Conservation (phyloP, 164 flowering plant species). For the Euptelea pleiosperma region DNA sequence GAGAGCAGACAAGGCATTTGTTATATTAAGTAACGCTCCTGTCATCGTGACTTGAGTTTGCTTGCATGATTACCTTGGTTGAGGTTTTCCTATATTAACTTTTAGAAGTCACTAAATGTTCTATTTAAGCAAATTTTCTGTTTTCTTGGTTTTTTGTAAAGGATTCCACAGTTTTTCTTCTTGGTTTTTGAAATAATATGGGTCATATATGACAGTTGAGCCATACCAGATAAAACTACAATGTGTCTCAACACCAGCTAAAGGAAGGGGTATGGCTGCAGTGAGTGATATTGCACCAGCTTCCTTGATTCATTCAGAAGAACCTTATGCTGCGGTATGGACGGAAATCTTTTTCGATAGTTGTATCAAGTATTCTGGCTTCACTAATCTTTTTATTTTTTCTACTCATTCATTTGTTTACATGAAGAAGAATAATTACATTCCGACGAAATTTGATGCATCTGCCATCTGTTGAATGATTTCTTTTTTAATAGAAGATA, state of each 20-base stretch:
- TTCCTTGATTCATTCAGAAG: conserved; percentile 66
- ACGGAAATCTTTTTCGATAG: neutral
- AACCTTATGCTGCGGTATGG: conserved; percentile 79
- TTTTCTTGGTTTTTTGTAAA: neutral
- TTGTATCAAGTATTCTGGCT: neutral
- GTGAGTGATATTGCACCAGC: conserved; percentile 44
- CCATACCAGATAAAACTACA: conserved; percentile 30
- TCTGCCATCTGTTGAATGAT: no score
- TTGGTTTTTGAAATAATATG: conserved; percentile 16
- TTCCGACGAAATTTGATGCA: no score
- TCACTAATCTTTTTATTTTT: neutral
- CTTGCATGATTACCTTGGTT: no score
- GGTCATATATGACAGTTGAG: conserved; percentile 46
- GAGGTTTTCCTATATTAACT: no score
- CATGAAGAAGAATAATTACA: no score
- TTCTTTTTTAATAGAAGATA: no score
- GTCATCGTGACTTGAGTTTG: no score
- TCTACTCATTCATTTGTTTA: no score
- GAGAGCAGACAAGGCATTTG: no score
- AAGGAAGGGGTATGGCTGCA: conserved; percentile 82
- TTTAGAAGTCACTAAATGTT: no score
- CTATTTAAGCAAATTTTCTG: no score
- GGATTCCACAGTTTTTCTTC: neutral
- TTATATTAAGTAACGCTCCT: no score
- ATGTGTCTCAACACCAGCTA: conserved; percentile 50